phyloP scores from a whole-genome alignment of 257 asterid genomes.

The Fraxinus excelsior region DNA sequence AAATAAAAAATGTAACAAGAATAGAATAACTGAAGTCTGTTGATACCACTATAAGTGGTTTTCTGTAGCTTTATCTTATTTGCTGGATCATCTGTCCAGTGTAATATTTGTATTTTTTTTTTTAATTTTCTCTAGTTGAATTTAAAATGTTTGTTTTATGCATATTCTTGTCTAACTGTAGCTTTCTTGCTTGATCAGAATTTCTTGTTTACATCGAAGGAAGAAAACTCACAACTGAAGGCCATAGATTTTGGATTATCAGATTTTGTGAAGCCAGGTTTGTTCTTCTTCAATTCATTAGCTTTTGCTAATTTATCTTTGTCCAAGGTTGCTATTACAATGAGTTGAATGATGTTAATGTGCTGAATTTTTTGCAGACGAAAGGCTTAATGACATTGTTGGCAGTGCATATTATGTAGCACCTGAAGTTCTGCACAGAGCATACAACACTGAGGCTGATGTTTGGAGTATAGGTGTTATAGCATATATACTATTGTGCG shows the following conservation, averaged over 20 bases:
- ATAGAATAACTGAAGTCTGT: not conserved
- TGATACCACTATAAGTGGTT: too few relatives aligned
- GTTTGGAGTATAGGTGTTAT: slow-evolving; percentile 96
- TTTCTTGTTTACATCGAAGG: slow-evolving; percentile 81
- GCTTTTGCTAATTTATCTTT: not conserved
- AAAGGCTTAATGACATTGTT: slow-evolving; percentile 90
- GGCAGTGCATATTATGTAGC: slow-evolving; percentile 99
- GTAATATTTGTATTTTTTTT: not conserved
- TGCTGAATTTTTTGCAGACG: slow-evolving; percentile 50
- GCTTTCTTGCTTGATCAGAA: slow-evolving; percentile 60
- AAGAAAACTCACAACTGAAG: slow-evolving; percentile 73
- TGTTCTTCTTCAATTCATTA: slow-evolving; percentile 18
- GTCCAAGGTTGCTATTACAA: slow-evolving; percentile 2
- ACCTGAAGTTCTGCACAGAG: slow-evolving; percentile 93
- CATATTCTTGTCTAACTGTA: slow-evolving; percentile 32
- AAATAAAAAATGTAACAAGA: too few relatives aligned
- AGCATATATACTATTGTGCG: slow-evolving; percentile 77
- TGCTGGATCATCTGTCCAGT: not conserved
- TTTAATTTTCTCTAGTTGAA: slow-evolving; percentile 2
- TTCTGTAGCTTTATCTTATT: not conserved
- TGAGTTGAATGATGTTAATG: not conserved
- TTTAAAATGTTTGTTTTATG: not conserved
- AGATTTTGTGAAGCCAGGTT: slow-evolving; percentile 94
- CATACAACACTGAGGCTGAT: slow-evolving; percentile 91
- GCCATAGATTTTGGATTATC: slow-evolving; percentile 97